These are phyloP conservation scores for Epichloe sibirici DNA, from an alignment of 2,329 filamentous ascomycete genomes.

Conservation along the genomic window DNA sequence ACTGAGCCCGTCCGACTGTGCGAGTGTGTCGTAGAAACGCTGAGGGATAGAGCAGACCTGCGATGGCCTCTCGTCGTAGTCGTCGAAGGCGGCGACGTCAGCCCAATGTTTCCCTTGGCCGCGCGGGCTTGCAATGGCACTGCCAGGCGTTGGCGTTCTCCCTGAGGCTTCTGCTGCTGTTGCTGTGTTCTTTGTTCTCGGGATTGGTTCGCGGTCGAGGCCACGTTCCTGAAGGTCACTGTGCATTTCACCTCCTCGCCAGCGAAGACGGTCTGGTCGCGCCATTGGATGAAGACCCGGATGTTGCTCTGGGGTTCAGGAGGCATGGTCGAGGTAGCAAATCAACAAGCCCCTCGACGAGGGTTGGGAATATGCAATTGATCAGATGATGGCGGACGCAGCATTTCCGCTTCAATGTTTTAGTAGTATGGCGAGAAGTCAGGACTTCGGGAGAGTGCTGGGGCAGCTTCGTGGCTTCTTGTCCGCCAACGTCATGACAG, in stretches of 20 bases:
- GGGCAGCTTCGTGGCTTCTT: neutral
- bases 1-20: conserved; percentile 34
- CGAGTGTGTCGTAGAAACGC: conserved; percentile 33
- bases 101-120: conserved; percentile 28
- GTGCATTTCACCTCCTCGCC: conserved; percentile 92
- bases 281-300: conserved; percentile 90
- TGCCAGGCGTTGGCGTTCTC: conserved; percentile 25
- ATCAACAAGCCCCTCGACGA: conserved; percentile 16
- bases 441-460: neutral
- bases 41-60: conserved; percentile 52
- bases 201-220: conserved; percentile 29
- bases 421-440: neutral
- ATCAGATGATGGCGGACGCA: conserved; percentile 14
- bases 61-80: conserved; percentile 44
- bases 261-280: conserved; percentile 87
- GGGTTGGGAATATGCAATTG: conserved; percentile 16
- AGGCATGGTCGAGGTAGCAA: conserved; percentile 29
- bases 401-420: conserved; percentile 19
- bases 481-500: conserved; percentile 7
- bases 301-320: conserved; percentile 53
- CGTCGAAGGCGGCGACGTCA: conserved; percentile 32
- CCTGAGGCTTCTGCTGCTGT: conserved; percentile 13
- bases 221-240: conserved; percentile 89
- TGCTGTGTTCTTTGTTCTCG: conserved; percentile 12
- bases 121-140: conserved; percentile 31